Evolutionary conservation across 2,329 filamentous ascomycete genomes (phyloP).

Genomic region (Aspergillus piperis): DNA sequence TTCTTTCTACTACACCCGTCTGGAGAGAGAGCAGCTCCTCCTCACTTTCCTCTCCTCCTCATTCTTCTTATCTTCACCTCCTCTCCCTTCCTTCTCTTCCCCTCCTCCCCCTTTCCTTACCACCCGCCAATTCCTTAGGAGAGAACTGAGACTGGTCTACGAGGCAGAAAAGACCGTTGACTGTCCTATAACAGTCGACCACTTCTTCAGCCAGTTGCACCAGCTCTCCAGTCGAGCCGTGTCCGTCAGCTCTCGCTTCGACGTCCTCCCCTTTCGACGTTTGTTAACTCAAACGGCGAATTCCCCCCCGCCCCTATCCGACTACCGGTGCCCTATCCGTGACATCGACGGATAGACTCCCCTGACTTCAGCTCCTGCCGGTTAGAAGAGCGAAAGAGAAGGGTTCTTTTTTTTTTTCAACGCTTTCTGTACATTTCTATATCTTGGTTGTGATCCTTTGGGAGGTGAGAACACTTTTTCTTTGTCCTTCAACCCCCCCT

Average conservation of each 20-base stretch:
- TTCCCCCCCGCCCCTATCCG: conserved; percentile 22
- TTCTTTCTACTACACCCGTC: conserved; percentile 43
- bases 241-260: conserved; percentile 40
- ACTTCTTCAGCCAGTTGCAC: conserved; percentile 32
- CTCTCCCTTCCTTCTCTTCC: conserved; percentile 35
- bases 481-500: conserved; percentile 4
- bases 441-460: conserved; percentile 25
- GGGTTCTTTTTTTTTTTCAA: conserved; percentile 29
- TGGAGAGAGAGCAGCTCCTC: conserved; percentile 46
- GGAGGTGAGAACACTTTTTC: conserved; percentile 26
- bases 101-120: conserved; percentile 27
- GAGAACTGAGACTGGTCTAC: conserved; percentile 42
- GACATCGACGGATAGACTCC: conserved; percentile 34
- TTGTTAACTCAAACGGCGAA: conserved; percentile 44
- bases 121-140: conserved; percentile 40
- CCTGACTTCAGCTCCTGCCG: conserved; percentile 41
- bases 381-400: conserved; percentile 40
- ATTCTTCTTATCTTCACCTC: conserved; percentile 36
- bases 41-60: conserved; percentile 36
- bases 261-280: conserved; percentile 39
- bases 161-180: conserved; percentile 32
- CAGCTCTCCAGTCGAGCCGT: conserved; percentile 43
- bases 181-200: conserved; percentile 28
- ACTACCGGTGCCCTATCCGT: conserved; percentile 36
- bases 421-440: conserved; percentile 29